phyloP scores from a whole-genome alignment of 2,329 filamentous ascomycete genomes.

The Dactylonectria macrodidyma region DNA sequence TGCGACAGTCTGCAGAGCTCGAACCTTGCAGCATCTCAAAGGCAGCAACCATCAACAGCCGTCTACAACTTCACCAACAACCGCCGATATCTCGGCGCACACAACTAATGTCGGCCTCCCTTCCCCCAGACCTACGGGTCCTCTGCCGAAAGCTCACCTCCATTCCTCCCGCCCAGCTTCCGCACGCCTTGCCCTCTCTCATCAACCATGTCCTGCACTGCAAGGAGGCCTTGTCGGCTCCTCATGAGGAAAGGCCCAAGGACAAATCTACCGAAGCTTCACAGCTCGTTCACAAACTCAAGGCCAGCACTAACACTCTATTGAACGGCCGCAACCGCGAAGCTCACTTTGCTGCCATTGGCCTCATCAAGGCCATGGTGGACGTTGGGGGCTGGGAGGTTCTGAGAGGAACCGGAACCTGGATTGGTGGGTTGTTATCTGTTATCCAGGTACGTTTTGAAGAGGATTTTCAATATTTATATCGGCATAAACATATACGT shows the following conservation, averaged over 20 bases:
- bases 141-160: constrained; percentile 80
- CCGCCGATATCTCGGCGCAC: background rate
- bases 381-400: constrained; percentile 90
- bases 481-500: background rate
- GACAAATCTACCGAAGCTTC: constrained; percentile 74
- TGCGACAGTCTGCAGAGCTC: background rate
- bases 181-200: constrained; percentile 79
- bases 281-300: constrained; percentile 85
- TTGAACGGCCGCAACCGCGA: constrained; percentile 82
- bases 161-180: constrained; percentile 80
- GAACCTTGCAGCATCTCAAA: constrained; percentile 16
- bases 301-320: constrained; percentile 82
- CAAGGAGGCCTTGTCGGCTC: constrained; percentile 72
- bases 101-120: constrained; percentile 51
- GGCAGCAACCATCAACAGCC: background rate
- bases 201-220: constrained; percentile 72
- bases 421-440: constrained; percentile 82
- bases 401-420: constrained; percentile 79
- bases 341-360: constrained; percentile 83
- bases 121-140: constrained; percentile 72
- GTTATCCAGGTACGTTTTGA: constrained; percentile 75
- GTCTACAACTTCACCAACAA: background rate
- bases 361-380: constrained; percentile 84
- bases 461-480: background rate
- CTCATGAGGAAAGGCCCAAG: constrained; percentile 73